Percentiles rank a stretch among this genome's conserved stretches.
phyloP scores from a whole-genome alignment of 2,329 filamentous ascomycete species.

The Corniculantispora saksenae region DNA sequence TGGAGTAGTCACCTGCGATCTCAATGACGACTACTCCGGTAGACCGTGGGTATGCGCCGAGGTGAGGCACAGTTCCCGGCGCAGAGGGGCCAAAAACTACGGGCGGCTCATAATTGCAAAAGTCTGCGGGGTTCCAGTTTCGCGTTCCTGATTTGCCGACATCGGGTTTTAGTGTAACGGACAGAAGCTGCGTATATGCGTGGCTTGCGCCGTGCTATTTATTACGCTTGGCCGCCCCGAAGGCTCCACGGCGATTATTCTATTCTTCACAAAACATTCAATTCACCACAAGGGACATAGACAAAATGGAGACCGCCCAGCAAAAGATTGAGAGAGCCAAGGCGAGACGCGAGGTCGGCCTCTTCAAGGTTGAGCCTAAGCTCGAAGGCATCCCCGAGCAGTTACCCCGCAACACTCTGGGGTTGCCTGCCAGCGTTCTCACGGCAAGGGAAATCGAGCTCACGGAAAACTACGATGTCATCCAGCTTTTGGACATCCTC shows the following conservation, averaged over 20 bases:
- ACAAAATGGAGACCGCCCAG: conserved; percentile 13
- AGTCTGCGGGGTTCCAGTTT: conserved; percentile 3
- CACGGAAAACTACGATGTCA: conserved; percentile 30
- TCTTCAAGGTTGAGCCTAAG: conserved; percentile 23
- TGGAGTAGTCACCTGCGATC: background rate
- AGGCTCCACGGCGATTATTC: background rate
- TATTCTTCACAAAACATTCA: background rate
- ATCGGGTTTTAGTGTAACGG: background rate
- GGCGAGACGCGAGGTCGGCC: conserved; percentile 19
- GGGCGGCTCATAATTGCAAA: background rate
- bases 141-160: background rate
- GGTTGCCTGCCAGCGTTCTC: conserved; percentile 26
- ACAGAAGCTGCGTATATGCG: background rate
- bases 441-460: conserved; percentile 30
- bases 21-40: background rate
- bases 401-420: conserved; percentile 26
- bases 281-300: background rate
- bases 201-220: background rate
- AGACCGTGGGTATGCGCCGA: background rate
- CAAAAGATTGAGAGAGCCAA: conserved; percentile 19
- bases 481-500: conserved; percentile 23
- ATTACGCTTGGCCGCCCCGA: background rate
- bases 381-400: conserved; percentile 19
- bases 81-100: background rate
- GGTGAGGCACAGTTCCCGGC: background rate